A percentile compares a stretch with the other conserved stretches of the same genome.
These are phyloP conservation scores for Metschnikowia matae DNA, from an alignment of 805 yeast genomes.

Conservation along the genomic window DNA sequence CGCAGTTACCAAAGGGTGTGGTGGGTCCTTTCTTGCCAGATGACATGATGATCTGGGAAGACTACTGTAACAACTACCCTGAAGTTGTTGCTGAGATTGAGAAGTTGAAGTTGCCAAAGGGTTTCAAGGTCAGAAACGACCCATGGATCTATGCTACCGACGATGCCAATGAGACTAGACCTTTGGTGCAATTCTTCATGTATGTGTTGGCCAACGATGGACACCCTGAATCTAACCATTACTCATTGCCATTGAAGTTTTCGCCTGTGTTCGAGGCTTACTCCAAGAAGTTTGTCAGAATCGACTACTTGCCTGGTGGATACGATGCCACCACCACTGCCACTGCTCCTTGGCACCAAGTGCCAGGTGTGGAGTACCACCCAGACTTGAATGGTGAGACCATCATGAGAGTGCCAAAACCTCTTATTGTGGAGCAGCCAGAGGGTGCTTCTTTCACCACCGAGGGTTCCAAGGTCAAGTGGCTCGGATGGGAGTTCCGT, in stretches of 20 bases:
- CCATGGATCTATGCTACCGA: constrained; percentile 89
- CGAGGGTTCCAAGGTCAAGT: constrained; percentile 55
- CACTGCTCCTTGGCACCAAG: constrained; percentile 59
- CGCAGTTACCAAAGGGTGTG: constrained; percentile 53
- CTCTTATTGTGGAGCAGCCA: constrained; percentile 66
- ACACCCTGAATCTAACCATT: constrained; percentile 71
- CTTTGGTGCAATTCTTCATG: constrained; percentile 71
- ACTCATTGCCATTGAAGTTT: constrained; percentile 68
- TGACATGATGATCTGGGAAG: constrained; percentile 55
- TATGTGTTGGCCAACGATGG: constrained; percentile 60
- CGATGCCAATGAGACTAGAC: constrained; percentile 54
- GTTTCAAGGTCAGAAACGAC: constrained; percentile 55
- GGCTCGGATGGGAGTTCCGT: constrained; percentile 86
- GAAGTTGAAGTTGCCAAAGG: constrained; percentile 60
- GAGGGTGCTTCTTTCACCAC: constrained; percentile 72
- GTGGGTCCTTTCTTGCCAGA: constrained; percentile 72
- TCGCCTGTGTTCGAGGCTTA: constrained; percentile 68
- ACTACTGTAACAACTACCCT: constrained; percentile 50
- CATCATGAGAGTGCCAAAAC: constrained; percentile 55
- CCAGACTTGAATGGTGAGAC: constrained; percentile 61
- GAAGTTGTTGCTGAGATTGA: constrained; percentile 58
- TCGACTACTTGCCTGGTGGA: constrained; percentile 73
- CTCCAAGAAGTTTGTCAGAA: constrained; percentile 58
- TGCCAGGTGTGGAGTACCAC: constrained; percentile 65
- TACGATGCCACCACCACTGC: constrained; percentile 55